A percentile compares a stretch with the other conserved stretches of the same genome.
These are phyloP conservation scores for Rusavskia elegans DNA, from an alignment of 495 filamentous ascomycete genomes.

Conservation along the genomic window DNA sequence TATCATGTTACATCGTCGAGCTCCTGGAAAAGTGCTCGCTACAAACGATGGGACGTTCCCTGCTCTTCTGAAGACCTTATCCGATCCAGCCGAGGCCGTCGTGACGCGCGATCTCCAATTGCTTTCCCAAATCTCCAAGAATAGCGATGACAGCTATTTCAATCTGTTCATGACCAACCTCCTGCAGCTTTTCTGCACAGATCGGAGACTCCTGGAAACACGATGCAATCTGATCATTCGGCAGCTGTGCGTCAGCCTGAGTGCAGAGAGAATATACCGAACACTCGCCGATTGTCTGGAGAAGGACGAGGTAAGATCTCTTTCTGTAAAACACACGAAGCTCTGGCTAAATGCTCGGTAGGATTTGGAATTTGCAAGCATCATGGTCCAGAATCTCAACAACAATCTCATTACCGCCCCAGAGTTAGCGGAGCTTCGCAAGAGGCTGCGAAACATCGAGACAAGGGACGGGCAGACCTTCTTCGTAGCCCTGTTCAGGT, in stretches of 20 bases:
- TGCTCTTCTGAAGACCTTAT: constrained; percentile 87
- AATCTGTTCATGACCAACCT: constrained; percentile 96
- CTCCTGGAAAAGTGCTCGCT: constrained; percentile 81
- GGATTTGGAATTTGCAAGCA: constrained; percentile 95
- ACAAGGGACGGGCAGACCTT: constrained; percentile 88
- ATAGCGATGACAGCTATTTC: constrained; percentile 95
- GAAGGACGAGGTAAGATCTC: constrained; percentile 58
- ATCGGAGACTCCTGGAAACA: constrained; percentile 77
- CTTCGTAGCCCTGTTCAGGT: constrained; percentile 84
- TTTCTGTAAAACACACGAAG: background rate
- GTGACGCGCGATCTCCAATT: constrained; percentile 91
- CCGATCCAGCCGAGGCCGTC: constrained; percentile 87
- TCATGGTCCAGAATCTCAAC: constrained; percentile 99
- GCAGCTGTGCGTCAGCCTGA: constrained; percentile 82
- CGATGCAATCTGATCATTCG: constrained; percentile 93
- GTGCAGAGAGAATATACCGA: constrained; percentile 88
- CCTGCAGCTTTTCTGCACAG: constrained; percentile 86
- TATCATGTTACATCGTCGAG: constrained; percentile 91
- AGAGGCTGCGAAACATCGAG: constrained; percentile 78
- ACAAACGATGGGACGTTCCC: constrained; percentile 97
- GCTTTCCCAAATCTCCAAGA: constrained; percentile 86
- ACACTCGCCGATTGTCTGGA: constrained; percentile 94
- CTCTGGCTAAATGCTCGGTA: constrained; percentile 8
- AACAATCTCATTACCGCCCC: constrained; percentile 98
- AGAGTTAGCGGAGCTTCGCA: constrained; percentile 78